Evolutionary conservation across 768 basidiomycete species (phyloP).

Genomic region (Kwoniella heveanensis): DNA sequence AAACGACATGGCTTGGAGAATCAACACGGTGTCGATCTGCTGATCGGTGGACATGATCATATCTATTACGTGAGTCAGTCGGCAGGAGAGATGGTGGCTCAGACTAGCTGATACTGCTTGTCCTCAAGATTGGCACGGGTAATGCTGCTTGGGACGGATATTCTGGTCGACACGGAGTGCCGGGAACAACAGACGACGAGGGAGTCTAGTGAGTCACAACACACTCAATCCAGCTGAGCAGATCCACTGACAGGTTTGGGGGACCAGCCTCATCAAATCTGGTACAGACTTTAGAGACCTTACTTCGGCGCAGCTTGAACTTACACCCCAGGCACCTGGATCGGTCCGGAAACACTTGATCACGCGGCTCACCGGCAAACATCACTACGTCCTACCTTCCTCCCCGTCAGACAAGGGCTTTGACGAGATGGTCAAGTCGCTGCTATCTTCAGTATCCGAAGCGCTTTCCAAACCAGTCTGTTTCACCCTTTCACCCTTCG

Average conservation of each 20-base stretch:
- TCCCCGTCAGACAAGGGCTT: constrained; percentile 65
- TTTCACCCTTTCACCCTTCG: constrained; percentile 67
- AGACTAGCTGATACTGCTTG: background rate
- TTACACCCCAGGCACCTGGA: constrained; percentile 65
- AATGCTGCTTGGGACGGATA: constrained; percentile 50
- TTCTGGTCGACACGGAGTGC: constrained; percentile 36
- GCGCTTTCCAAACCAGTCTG: constrained; percentile 77
- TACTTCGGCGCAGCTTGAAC: constrained; percentile 70
- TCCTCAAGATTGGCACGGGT: constrained; percentile 49
- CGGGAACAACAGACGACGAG: constrained; percentile 44
- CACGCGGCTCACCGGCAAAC: constrained; percentile 63
- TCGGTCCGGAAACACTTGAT: constrained; percentile 71
- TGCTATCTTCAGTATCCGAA: constrained; percentile 70
- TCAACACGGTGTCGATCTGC: constrained; percentile 75
- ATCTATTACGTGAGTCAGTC: constrained; percentile 23
- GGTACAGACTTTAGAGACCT: constrained; percentile 88
- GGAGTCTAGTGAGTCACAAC: constrained; percentile 33
- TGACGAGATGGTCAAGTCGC: constrained; percentile 63
- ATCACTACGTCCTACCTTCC: constrained; percentile 65
- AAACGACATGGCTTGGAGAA: constrained; percentile 59
- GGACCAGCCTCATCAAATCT: constrained; percentile 65
- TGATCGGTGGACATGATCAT: constrained; percentile 90
- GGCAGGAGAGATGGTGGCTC: background rate
- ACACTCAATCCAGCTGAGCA: too few relatives aligned
- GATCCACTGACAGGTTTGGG: background rate